These are phyloP conservation scores for Saccharomyces hybrid DNA, from an alignment of 1,139 yeast species.

Conservation along the genomic window DNA sequence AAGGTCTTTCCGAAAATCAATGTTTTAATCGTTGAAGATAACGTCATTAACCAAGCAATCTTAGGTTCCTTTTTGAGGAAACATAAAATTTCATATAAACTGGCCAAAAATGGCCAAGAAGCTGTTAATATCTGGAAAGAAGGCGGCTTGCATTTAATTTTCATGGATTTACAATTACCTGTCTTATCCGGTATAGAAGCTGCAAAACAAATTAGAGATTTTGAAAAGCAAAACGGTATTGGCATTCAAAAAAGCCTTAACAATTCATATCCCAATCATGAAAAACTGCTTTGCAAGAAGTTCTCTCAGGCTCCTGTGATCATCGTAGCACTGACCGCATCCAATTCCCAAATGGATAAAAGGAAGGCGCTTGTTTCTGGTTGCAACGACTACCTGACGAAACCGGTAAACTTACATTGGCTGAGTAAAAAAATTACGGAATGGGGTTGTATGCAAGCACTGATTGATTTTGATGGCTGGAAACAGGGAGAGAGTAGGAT, in stretches of 20 bases:
- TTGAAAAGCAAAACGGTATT: slow-evolving; percentile 72
- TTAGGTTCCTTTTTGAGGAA: slow-evolving; percentile 84
- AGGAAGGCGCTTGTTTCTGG: slow-evolving; percentile 93
- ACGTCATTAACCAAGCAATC: slow-evolving; percentile 87
- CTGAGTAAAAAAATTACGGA: slow-evolving; percentile 87
- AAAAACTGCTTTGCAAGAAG: slow-evolving; percentile 4
- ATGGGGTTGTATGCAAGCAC: slow-evolving; percentile 97
- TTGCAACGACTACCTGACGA: slow-evolving; percentile 90
- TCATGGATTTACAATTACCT: slow-evolving; percentile 93
- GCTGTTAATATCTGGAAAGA: slow-evolving; percentile 87
- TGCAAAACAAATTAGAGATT: slow-evolving; percentile 75
- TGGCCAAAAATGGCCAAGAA: slow-evolving; percentile 87
- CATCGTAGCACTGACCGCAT: slow-evolving; percentile 91
- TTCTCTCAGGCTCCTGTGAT: slow-evolving; percentile 64
- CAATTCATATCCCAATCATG: not conserved
- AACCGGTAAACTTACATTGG: slow-evolving; percentile 94
- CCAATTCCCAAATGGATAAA: slow-evolving; percentile 75
- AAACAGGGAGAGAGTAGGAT: slow-evolving; percentile 38
- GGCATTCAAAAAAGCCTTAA: slow-evolving; percentile 39
- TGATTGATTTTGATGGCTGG: slow-evolving; percentile 96
- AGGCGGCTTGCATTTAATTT: slow-evolving; percentile 88
- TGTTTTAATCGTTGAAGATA: slow-evolving; percentile 91
- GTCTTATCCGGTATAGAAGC: slow-evolving; percentile 92
- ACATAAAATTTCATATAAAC: slow-evolving; percentile 74
- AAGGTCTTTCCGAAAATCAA: slow-evolving; percentile 63